These are phyloP conservation scores for Apiospora malaysiana DNA, from an alignment of 2,329 filamentous ascomycete species.

Conservation along the genomic window DNA sequence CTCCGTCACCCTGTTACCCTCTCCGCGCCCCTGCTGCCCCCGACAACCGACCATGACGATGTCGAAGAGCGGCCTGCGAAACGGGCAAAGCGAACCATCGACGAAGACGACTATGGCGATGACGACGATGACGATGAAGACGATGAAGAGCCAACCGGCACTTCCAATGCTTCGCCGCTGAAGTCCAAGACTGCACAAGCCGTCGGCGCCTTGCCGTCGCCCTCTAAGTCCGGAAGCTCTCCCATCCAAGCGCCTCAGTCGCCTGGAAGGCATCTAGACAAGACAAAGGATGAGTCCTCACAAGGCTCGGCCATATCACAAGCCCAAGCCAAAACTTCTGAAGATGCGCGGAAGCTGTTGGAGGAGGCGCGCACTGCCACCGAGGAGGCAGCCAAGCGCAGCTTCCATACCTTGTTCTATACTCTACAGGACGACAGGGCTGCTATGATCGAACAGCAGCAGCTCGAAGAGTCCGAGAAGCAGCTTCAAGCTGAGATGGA, in stretches of 20 bases:
- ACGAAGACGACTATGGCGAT: slow-evolving; percentile 85
- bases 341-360: slow-evolving; percentile 90
- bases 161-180: slow-evolving; percentile 47
- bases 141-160: slow-evolving; percentile 62
- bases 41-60: slow-evolving; percentile 63
- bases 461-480: slow-evolving; percentile 93
- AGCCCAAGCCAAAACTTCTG: slow-evolving; percentile 69
- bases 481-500: slow-evolving; percentile 97
- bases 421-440: slow-evolving; percentile 94
- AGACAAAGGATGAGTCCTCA: slow-evolving; percentile 55
- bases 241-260: slow-evolving; percentile 67
- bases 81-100: slow-evolving; percentile 77
- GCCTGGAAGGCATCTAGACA: slow-evolving; percentile 62
- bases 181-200: slow-evolving; percentile 57
- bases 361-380: slow-evolving; percentile 91
- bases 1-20: slow-evolving; percentile 52
- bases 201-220: slow-evolving; percentile 67
- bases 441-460: slow-evolving; percentile 97
- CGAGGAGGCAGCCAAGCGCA: slow-evolving; percentile 86
- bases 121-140: slow-evolving; percentile 80
- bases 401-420: slow-evolving; percentile 93
- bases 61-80: slow-evolving; percentile 70
- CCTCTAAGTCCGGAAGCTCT: slow-evolving; percentile 72
- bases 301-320: slow-evolving; percentile 43
- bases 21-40: slow-evolving; percentile 52